phyloP scores from a whole-genome alignment of 208 protist genomes.

The Acanthamoeba quina region DNA sequence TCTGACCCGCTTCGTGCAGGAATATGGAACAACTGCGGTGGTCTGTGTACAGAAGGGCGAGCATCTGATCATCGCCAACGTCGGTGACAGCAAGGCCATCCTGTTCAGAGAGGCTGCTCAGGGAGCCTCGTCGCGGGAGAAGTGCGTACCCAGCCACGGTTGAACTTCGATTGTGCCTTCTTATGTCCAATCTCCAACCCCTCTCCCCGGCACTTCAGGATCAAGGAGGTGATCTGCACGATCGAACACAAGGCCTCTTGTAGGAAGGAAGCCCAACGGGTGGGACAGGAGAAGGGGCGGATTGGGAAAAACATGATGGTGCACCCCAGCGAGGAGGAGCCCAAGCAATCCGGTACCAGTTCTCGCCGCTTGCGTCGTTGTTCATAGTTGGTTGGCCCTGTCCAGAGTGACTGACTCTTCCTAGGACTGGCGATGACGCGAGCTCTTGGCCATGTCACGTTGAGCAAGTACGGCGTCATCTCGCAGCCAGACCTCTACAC shows the following conservation, averaged over 20 bases:
- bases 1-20: background rate
- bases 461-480: slow-evolving; percentile 32
- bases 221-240: slow-evolving; percentile 1
- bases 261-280: background rate
- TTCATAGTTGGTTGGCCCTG: too few relatives aligned
- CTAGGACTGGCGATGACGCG: slow-evolving; percentile 46
- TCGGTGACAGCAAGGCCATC: slow-evolving; percentile 4
- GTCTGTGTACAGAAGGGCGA: background rate
- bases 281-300: background rate
- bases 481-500: background rate
- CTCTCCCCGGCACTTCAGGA: background rate
- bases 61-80: slow-evolving; percentile 7
- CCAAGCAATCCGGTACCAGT: background rate
- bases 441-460: background rate
- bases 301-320: background rate
- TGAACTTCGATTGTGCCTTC: background rate
- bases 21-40: slow-evolving; percentile 32
- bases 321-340: background rate
- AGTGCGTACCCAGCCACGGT: background rate
- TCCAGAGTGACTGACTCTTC: background rate
- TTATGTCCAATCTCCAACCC: background rate
- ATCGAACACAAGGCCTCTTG: background rate
- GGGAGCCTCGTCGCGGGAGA: background rate
- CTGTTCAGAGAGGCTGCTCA: background rate
- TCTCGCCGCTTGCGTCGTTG: too few relatives aligned